Evolutionary conservation across 106 monocot species (phyloP).

Genomic region (Dendrobium catenatum): DNA sequence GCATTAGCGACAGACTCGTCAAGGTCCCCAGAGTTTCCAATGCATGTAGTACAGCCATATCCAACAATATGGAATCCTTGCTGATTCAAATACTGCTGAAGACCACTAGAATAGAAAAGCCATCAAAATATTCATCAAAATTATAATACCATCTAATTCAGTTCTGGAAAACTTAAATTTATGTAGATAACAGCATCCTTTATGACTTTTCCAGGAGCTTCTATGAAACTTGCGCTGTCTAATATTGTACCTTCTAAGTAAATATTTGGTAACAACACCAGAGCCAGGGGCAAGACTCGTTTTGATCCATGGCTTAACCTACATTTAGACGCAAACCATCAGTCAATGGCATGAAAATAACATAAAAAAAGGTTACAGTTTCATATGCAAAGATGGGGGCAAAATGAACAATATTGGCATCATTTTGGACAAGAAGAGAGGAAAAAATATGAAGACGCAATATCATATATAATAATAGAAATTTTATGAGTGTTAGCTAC

Average conservation of each 20-base stretch:
- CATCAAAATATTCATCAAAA: background rate
- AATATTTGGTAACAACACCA: conserved; percentile 74
- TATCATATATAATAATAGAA: background rate
- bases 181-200: background rate
- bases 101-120: conserved; percentile 37
- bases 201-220: background rate
- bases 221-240: background rate
- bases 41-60: conserved; percentile 88
- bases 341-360: background rate
- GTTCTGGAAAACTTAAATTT: background rate
- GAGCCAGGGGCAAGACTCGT: conserved; percentile 87
- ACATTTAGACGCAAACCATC: conserved; percentile 2
- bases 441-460: background rate
- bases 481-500: background rate
- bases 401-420: conserved; percentile 2
- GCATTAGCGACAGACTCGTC: conserved; percentile 58
- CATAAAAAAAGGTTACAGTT: background rate
- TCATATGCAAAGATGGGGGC: background rate
- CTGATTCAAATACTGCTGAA: conserved; percentile 70
- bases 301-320: conserved; percentile 84
- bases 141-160: background rate
- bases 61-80: conserved; percentile 79
- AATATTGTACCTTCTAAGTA: conserved; percentile 41
- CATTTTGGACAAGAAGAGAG: background rate
- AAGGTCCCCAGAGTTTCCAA: conserved; percentile 87